These are phyloP conservation scores for Ustilago shanxiensis DNA, from an alignment of 1,284 basidiomycete species.

Conservation along the genomic window DNA sequence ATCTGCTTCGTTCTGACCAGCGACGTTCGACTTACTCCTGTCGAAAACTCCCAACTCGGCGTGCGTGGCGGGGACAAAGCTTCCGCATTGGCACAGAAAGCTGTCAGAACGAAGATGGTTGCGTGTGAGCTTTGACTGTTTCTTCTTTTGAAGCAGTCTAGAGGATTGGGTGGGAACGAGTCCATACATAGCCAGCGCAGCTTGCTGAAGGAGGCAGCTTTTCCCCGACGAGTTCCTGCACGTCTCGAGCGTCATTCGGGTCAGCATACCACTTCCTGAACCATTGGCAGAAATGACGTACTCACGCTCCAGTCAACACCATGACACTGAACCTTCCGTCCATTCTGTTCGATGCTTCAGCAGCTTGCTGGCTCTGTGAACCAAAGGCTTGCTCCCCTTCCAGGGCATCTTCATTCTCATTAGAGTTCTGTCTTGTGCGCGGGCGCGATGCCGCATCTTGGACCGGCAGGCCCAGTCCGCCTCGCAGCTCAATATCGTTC, in stretches of 20 bases:
- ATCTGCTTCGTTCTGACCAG: background rate
- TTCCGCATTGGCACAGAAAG: conserved; percentile 42
- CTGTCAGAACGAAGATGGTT: background rate
- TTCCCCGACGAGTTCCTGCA: conserved; percentile 56
- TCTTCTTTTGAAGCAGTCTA: background rate
- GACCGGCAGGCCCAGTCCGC: conserved; percentile 19
- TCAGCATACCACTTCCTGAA: background rate
- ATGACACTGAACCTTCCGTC: conserved; percentile 31
- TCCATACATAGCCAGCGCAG: conserved; percentile 36
- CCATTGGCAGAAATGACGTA: background rate
- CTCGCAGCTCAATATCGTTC: conserved; percentile 44
- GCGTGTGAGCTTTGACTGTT: background rate
- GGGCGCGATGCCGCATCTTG: background rate
- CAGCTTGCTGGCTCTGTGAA: background rate
- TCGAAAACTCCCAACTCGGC: conserved; percentile 53
- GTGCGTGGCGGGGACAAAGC: conserved; percentile 37
- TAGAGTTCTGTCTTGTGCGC: background rate
- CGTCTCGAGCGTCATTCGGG: no score
- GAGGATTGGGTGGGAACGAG: background rate
- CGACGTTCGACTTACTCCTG: conserved; percentile 27
- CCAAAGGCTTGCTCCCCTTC: background rate
- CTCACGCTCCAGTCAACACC: conserved; percentile 54
- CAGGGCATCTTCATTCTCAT: background rate
- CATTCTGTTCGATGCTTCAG: background rate
- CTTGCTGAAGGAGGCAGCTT: conserved; percentile 52